Conservation (phyloP, 148 eudicot species). For the Nepenthes mirabilis region DNA sequence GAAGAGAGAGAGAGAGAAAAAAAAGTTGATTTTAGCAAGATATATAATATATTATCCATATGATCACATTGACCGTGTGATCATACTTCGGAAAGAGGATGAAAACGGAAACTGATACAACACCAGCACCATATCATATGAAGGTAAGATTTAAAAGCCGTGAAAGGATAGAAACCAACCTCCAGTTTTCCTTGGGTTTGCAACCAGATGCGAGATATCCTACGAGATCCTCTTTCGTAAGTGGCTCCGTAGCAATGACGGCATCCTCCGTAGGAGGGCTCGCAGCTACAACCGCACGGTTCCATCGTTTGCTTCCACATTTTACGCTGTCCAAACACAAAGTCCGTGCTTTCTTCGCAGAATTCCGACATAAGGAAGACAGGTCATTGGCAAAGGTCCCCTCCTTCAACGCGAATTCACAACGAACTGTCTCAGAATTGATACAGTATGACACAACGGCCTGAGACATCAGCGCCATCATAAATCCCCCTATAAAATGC, state of each 20-base stretch:
- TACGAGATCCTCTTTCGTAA: slow-evolving; percentile 89
- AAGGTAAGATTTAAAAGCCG: no score
- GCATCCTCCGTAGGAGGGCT: slow-evolving; percentile 89
- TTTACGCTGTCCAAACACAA: slow-evolving; percentile 12
- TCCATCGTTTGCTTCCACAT: slow-evolving; percentile 25
- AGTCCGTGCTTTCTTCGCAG: slow-evolving; percentile 19
- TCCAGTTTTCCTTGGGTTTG: slow-evolving; percentile 96
- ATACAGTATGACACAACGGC: slow-evolving; percentile 42
- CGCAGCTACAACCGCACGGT: slow-evolving; percentile 51
- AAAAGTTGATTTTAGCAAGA: no score
- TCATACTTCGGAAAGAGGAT: background rate
- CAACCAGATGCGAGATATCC: slow-evolving; percentile 89
- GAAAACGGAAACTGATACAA: background rate
- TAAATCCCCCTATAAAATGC: background rate
- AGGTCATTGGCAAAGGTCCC: slow-evolving; percentile 7
- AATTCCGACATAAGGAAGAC: slow-evolving; percentile 18
- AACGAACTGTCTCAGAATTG: slow-evolving; percentile 23
- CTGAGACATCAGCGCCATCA: slow-evolving; percentile 54
- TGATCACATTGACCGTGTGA: background rate
- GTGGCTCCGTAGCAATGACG: slow-evolving; percentile 65
- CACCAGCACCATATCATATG: background rate
- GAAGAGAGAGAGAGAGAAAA: no score
- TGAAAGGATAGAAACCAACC: slow-evolving; percentile 24
- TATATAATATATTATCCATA: background rate
- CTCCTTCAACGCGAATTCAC: slow-evolving; percentile 29